Evolutionary conservation across 2,329 filamentous ascomycete genomes (phyloP), one percentile per base, ranked within the genome.

Genomic region (Colletotrichum coccodes): DNA sequence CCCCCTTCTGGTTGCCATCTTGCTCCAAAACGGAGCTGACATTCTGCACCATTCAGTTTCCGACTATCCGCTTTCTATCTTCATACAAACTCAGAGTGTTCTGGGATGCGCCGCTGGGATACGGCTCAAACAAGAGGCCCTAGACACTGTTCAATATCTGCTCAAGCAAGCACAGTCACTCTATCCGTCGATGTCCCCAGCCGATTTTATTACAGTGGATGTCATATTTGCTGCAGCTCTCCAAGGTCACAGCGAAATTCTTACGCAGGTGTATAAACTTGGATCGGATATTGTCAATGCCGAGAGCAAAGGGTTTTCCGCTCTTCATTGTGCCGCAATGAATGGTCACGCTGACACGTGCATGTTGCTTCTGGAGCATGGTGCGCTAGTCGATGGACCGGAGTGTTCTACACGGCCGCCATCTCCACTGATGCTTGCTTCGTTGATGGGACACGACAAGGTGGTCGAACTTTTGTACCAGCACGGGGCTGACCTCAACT

Each of bases 371-470:
- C 32, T 64, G 7, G 4, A 6, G 3, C n/a, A 50, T 34, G 53
- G 53, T 7, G 18, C 32, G 9, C 21, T 34, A 6, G 62, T 60
- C 1, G 32, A 60, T 16, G 34, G 47, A 1, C 18, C 44, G 5
- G 1, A 3, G 2, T 9, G 6, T 5, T 4, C 6, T 1, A 12
- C 2, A 8, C 9, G 11, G 18, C 11, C 12, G 3, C 62, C 54
- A 0, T 34, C 62, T 8, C 46, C 62, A 26, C 18, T 60, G 3
- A 12, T 3, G 4, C 11, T 64, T 9, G 62, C 62, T 16, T 26
- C 56, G 0, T 6, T 16, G 6, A 1, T 5, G 1, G 14, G 6
- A 7, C 0, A 23, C 4, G 0, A 12, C 0, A 21, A 18, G 5
- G 11, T 61, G 9, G 30, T 54, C 14, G 3, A 52, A 12, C 54